phyloP scores from a whole-genome alignment of 371 early-diverging fungal species.

The Parasitella parasitica region DNA sequence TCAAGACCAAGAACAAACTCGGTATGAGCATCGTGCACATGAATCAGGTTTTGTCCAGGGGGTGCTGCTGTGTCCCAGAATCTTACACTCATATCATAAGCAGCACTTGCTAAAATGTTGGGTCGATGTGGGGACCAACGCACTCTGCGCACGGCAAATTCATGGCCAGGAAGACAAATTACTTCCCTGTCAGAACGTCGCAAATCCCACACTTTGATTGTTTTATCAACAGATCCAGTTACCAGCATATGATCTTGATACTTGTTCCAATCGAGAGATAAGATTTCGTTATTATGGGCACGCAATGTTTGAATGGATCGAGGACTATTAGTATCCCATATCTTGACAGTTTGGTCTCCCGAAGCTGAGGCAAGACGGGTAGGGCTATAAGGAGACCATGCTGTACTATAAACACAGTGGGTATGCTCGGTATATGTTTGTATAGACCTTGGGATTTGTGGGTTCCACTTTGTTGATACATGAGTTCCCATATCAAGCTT shows the following conservation, averaged over 20 bases:
- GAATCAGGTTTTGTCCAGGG: slow-evolving; percentile 52
- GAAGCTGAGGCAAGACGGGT: slow-evolving; percentile 84
- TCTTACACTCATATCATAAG: slow-evolving; percentile 94
- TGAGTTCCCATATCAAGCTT: not conserved
- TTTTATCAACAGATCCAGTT: slow-evolving; percentile 87
- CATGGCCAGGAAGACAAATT: slow-evolving; percentile 75
- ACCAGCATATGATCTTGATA: slow-evolving; percentile 78
- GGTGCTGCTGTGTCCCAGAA: slow-evolving; percentile 84
- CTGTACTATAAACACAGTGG: slow-evolving; percentile 85
- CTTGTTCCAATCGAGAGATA: slow-evolving; percentile 95
- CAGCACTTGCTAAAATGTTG: slow-evolving; percentile 75
- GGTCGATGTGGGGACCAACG: slow-evolving; percentile 88
- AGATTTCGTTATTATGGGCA: slow-evolving; percentile 87
- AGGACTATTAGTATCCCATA: slow-evolving; percentile 84
- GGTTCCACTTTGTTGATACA: slow-evolving; percentile 73
- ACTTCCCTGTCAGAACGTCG: slow-evolving; percentile 74
- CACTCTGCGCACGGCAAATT: slow-evolving; percentile 88
- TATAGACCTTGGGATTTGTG: slow-evolving; percentile 75
- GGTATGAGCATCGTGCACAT: slow-evolving; percentile 79
- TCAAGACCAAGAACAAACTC: slow-evolving; percentile 96
- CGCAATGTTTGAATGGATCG: slow-evolving; percentile 71
- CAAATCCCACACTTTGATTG: slow-evolving; percentile 89
- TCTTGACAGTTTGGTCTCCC: slow-evolving; percentile 85
- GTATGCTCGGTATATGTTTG: slow-evolving; percentile 85
- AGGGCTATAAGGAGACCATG: slow-evolving; percentile 83